Conservation (phyloP, 2,329 filamentous ascomycete genomes). For the Aquanectria penicillioides region DNA sequence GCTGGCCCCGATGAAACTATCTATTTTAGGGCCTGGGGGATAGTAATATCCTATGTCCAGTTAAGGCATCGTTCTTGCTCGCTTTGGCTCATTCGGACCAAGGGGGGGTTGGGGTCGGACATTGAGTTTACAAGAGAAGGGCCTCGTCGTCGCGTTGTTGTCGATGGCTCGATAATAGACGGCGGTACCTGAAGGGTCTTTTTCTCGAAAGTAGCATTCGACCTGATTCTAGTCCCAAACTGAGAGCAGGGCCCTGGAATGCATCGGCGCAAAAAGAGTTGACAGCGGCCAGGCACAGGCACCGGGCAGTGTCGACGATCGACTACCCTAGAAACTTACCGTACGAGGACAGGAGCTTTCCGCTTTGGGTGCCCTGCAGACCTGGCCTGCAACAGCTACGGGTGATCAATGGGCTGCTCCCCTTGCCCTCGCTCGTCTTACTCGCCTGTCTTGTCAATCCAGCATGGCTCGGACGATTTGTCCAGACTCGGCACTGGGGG, state of each 20-base stretch:
- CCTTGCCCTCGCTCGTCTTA: constrained; percentile 11
- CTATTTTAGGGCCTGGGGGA: constrained; percentile 34
- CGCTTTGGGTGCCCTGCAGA: constrained; percentile 28
- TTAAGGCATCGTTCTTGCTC: constrained; percentile 8
- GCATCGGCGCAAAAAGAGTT: constrained; percentile 6
- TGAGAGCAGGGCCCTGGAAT: constrained; percentile 12
- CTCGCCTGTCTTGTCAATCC: neutral
- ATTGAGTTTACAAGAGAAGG: constrained; percentile 15
- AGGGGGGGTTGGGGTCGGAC: constrained; percentile 26
- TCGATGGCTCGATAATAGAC: constrained; percentile 29
- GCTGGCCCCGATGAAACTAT: constrained; percentile 29
- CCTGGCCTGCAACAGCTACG: constrained; percentile 3
- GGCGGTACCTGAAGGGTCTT: constrained; percentile 19
- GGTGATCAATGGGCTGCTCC: neutral
- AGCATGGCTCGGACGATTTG: constrained; percentile 21
- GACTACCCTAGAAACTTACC: constrained; percentile 25
- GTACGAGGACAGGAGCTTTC: constrained; percentile 22
- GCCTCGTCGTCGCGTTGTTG: constrained; percentile 34
- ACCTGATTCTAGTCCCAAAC: constrained; percentile 16
- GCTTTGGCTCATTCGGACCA: constrained; percentile 19
- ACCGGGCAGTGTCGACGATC: constrained; percentile 18
- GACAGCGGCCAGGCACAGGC: constrained; percentile 21
- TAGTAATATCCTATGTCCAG: constrained; percentile 6
- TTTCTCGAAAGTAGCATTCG: neutral
- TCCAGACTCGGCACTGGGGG: constrained; percentile 26